phyloP scores from a whole-genome alignment of 2,329 filamentous ascomycete species.

The Penicillium sp. region DNA sequence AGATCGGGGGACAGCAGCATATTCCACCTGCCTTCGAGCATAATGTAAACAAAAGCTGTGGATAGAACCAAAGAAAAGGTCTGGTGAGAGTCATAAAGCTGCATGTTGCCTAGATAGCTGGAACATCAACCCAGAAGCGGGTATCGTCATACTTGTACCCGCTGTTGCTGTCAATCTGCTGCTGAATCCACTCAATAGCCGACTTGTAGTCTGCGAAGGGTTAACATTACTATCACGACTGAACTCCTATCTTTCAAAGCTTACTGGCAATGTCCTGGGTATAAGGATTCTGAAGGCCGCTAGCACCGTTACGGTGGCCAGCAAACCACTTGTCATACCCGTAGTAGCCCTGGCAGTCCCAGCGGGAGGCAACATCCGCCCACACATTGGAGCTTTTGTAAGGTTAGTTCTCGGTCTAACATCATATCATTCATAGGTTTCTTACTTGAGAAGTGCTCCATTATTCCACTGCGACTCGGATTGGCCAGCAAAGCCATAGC shows the following conservation, averaged over 20 bases:
- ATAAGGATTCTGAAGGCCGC: constrained; percentile 24
- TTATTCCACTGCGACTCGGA: no score
- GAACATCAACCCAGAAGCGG: not conserved
- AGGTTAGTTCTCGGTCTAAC: no score
- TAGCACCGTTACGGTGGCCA: constrained; percentile 26
- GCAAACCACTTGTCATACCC: constrained; percentile 28
- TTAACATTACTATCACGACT: not conserved
- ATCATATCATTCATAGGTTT: no score
- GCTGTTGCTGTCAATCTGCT: not conserved
- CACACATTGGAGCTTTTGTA: no score
- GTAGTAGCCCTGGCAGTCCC: constrained; percentile 21
- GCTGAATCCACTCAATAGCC: not conserved
- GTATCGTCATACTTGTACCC: not conserved
- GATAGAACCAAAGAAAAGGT: no score
- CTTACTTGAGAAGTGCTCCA: no score
- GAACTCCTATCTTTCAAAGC: not conserved
- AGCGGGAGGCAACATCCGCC: no score
- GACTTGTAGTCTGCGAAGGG: not conserved
- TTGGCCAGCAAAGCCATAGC: no score
- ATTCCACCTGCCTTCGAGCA: no score
- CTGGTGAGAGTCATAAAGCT: no score
- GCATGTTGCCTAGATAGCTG: not conserved
- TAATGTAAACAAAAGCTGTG: no score
- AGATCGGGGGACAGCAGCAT: no score
- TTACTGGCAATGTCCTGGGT: not conserved